phyloP scores from a whole-genome alignment of 2,329 filamentous ascomycete species.

The Pseudogymnoascus sp. region DNA sequence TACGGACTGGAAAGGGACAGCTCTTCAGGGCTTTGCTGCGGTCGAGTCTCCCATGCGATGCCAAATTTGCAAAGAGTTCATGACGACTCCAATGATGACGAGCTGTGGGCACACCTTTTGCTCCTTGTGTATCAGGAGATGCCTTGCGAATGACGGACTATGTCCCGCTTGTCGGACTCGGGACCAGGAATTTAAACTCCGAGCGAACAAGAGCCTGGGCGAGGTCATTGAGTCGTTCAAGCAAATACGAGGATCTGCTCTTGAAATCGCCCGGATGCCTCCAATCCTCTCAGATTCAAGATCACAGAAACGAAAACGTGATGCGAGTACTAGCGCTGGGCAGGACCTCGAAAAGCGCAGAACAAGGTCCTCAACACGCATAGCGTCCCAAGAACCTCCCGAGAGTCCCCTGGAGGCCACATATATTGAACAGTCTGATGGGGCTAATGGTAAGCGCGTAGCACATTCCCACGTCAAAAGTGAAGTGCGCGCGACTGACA shows the following conservation, averaged over 20 bases:
- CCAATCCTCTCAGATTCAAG: conserved; percentile 20
- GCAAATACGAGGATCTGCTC: conserved; percentile 49
- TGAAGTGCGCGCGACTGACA: not conserved
- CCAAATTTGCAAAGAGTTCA: conserved; percentile 98
- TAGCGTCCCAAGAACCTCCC: not conserved
- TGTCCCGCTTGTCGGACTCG: conserved; percentile 73
- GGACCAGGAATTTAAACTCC: conserved; percentile 76
- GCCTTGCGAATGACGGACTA: conserved; percentile 71
- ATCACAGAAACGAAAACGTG: conserved; percentile 46
- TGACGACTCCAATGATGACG: conserved; percentile 86
- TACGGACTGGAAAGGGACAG: conserved; percentile 75
- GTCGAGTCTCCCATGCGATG: conserved; percentile 85
- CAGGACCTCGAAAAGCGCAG: conserved; percentile 5
- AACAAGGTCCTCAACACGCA: conserved; percentile 2
- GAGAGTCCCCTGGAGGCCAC: not conserved
- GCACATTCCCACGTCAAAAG: not conserved
- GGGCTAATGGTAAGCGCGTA: not conserved
- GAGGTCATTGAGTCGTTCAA: conserved; percentile 76
- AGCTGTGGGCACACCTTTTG: conserved; percentile 95
- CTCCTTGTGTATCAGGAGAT: conserved; percentile 85
- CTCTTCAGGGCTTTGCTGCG: conserved; percentile 53
- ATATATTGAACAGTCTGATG: not conserved
- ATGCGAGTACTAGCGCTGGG: conserved; percentile 13
- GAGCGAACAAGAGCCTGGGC: conserved; percentile 75
- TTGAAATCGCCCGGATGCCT: conserved; percentile 54